Evolutionary conservation across 805 yeast species (phyloP).

Genomic region (Brettanomyces sp.): DNA sequence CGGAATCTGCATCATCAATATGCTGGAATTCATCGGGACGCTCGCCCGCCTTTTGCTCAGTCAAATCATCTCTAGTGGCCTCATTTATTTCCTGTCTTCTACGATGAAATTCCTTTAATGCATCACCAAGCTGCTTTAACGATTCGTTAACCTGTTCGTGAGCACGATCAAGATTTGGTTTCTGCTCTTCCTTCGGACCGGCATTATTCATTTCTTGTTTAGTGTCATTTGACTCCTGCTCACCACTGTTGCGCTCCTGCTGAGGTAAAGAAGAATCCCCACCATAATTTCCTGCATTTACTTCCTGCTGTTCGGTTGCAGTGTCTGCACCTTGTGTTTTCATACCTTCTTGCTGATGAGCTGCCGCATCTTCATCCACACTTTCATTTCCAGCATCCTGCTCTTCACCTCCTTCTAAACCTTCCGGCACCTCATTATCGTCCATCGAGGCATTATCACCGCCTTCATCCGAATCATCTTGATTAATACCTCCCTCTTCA

Average conservation of each 20-base stretch:
- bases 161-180: conserved; percentile 44
- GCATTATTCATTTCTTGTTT: conserved; percentile 10
- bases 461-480: conserved; percentile 22
- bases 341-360: conserved; percentile 23
- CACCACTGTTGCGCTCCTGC: conserved; percentile 25
- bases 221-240: no score
- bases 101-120: conserved; percentile 83
- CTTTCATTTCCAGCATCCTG: conserved; percentile 24
- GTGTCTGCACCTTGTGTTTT: conserved; percentile 30
- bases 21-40: conserved; percentile 84
- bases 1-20: conserved; percentile 69
- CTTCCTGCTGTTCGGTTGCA: conserved; percentile 32
- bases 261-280: conserved; percentile 28
- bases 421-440: conserved; percentile 17
- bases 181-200: conserved; percentile 33
- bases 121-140: conserved; percentile 82
- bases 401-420: conserved; percentile 16
- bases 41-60: conserved; percentile 48
- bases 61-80: conserved; percentile 38
- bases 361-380: conserved; percentile 25
- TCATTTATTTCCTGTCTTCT: conserved; percentile 83
- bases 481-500: conserved; percentile 22
- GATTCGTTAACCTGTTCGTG: conserved; percentile 67
- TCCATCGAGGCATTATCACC: conserved; percentile 10
- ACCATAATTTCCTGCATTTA: conserved; percentile 64